Percentiles rank a stretch among this genome's conserved stretches.
phyloP scores from a whole-genome alignment of 371 early-diverging fungal species.

The Mucor circinelloides region DNA sequence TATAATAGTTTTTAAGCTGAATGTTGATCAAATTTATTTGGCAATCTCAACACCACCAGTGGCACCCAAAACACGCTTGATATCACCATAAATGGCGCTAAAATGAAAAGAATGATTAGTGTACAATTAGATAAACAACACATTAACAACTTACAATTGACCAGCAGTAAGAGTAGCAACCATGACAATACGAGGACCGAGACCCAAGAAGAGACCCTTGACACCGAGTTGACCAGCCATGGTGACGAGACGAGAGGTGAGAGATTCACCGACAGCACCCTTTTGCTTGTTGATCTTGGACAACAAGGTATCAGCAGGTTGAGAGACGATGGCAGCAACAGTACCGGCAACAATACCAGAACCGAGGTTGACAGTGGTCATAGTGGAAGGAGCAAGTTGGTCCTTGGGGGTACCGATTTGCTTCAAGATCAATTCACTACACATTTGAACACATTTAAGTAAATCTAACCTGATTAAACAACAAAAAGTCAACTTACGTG shows the following conservation, averaged over 20 bases:
- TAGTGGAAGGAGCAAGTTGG: constrained; percentile 45
- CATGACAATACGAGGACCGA: constrained; percentile 81
- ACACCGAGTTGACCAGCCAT: constrained; percentile 67
- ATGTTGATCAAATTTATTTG: constrained; percentile 5
- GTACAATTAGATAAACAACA: background rate
- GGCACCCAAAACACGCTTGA: constrained; percentile 74
- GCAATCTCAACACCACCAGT: constrained; percentile 67
- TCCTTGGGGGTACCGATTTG: constrained; percentile 57
- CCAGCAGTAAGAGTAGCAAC: constrained; percentile 77
- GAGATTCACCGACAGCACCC: constrained; percentile 61
- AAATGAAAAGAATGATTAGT: constrained; percentile 7
- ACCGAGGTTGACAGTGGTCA: constrained; percentile 53
- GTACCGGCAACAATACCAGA: constrained; percentile 63
- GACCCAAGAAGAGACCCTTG: constrained; percentile 70
- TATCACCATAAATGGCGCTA: constrained; percentile 63
- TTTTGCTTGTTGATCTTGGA: constrained; percentile 75
- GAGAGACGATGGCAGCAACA: constrained; percentile 62
- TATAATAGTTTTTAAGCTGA: background rate
- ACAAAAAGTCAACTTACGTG: constrained; percentile 44
- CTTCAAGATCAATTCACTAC: constrained; percentile 54
- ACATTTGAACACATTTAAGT: background rate
- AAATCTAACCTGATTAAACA: background rate
- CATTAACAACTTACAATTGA: constrained; percentile 55
- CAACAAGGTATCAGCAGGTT: constrained; percentile 62
- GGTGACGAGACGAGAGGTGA: constrained; percentile 55